Evolutionary conservation across 352 stramenopile genomes (phyloP).

Genomic region (Globisporangium takayamanum): DNA sequence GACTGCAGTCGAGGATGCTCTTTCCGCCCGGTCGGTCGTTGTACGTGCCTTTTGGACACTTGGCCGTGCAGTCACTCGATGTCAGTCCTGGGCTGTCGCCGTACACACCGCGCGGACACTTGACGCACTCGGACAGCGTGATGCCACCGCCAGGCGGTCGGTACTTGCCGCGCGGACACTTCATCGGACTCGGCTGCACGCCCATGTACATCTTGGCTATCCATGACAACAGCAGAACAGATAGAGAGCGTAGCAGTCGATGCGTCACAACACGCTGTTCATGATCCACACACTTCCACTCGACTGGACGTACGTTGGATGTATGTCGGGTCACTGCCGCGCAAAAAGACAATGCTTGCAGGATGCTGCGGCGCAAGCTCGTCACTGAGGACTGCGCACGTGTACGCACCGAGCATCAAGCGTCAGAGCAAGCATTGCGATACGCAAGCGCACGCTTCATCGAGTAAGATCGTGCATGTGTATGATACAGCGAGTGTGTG

Average conservation of each 20-base stretch:
- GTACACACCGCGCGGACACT: conserved; percentile 69
- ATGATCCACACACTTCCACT: no score
- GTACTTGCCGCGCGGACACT: conserved; percentile 67
- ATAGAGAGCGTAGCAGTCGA: no score
- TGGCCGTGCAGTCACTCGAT: conserved; percentile 56
- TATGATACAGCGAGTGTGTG: neutral
- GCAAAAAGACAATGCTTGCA: neutral
- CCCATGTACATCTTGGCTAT: conserved; percentile 47
- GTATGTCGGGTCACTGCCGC: neutral
- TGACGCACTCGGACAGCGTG: conserved; percentile 52
- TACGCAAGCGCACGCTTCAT: no score
- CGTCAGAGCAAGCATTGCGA: neutral
- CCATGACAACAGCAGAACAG: neutral
- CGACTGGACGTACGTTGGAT: neutral
- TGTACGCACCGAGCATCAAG: neutral
- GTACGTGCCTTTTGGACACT: conserved; percentile 68
- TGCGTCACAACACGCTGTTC: no score
- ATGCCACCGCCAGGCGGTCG: conserved; percentile 34
- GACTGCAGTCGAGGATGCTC: conserved; percentile 60
- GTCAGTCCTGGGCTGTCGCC: conserved; percentile 52
- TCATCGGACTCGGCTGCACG: conserved; percentile 34
- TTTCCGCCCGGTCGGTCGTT: conserved; percentile 51
- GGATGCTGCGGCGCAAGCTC: neutral
- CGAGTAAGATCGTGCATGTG: no score
- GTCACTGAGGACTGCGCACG: neutral